Conservation (phyloP, 257 asterid genomes). For the Anisodus tanguticus region DNA sequence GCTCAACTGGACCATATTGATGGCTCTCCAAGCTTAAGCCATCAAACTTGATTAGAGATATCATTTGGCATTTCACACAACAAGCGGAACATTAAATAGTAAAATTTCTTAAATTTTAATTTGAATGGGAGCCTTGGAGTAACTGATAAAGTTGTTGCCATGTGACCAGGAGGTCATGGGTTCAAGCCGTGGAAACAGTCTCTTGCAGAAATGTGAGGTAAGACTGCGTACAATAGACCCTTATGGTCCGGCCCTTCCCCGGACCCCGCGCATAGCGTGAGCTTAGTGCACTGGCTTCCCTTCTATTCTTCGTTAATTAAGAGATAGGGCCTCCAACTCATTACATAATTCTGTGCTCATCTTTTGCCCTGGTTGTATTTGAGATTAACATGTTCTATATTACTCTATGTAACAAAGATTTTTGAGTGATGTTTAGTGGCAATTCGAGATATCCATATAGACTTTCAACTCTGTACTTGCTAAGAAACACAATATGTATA, state of each 20-base stretch:
- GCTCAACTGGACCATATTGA: background rate
- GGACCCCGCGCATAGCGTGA: too few species aligned
- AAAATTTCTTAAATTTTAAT: too few species aligned
- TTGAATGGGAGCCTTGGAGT: too few species aligned
- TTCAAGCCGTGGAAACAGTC: too few species aligned
- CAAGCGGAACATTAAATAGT: background rate
- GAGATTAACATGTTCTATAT: background rate
- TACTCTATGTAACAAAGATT: background rate
- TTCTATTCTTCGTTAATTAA: background rate
- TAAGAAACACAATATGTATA: background rate
- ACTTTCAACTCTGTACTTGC: background rate
- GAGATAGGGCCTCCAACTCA: background rate
- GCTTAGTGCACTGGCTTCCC: too few species aligned
- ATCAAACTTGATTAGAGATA: background rate
- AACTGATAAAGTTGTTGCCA: too few species aligned
- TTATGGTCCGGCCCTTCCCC: too few species aligned
- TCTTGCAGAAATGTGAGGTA: too few species aligned
- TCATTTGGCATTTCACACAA: background rate
- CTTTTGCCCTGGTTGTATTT: background rate
- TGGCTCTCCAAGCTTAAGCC: background rate
- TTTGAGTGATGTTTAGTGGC: constrained; percentile 15
- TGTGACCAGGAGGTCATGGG: too few species aligned
- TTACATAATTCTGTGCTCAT: constrained; percentile 1
- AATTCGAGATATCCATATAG: background rate
- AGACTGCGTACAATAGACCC: too few species aligned